Base-by-base conservation (phyloP, 2,329 filamentous ascomycete species). In the Phaeomoniella chlamydospora region DNA sequence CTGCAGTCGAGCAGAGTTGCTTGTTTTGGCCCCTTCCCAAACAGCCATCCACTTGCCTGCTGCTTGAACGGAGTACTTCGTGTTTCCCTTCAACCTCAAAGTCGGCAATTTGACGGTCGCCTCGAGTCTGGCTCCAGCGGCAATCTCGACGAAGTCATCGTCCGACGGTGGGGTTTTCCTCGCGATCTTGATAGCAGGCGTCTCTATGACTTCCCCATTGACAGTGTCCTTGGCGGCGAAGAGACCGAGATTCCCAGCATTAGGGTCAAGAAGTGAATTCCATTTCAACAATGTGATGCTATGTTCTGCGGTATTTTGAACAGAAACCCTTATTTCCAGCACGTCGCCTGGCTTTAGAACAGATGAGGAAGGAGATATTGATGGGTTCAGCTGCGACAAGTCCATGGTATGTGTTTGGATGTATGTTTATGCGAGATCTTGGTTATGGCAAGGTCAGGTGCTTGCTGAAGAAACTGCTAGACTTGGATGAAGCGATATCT, bases 211-310 rank as follows among this genome's bases (percentile, higher is more conserved):
- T 15, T n/a, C 17, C 14, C 30, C 30, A 32, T 32, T 15, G 30
- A 5, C 5, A 15, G 30, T 32, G 18, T 36, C 18, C 18, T 22
- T 17, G 16, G 18, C 15, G 16, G 34, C 29, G 31, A 56, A 56
- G 12, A 56, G 36, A 4, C 52, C 49, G n/a, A 56, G 43, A 4
- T 50, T 37, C 14, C 43, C 43, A 4, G 55, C 55, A 4, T 41
- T 43, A 4, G 46, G 40, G 35, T 61, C 59, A 3, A 61, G 44
- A 1, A 56, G 57, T 4, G 48, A 56, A 3, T 47, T 50, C 57
- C 57, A 62, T 40, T 43, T 49, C 3, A 62, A 43, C 4, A 62
- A 31, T 1, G 51, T 59, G 11, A 58, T 37, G 11, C 50, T 37
- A 2, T 45, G 34, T 3, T 46, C 33, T 0, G 49, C 46, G 1